Conservation (phyloP, 2,329 filamentous ascomycete species). For the Periconia sp. region DNA sequence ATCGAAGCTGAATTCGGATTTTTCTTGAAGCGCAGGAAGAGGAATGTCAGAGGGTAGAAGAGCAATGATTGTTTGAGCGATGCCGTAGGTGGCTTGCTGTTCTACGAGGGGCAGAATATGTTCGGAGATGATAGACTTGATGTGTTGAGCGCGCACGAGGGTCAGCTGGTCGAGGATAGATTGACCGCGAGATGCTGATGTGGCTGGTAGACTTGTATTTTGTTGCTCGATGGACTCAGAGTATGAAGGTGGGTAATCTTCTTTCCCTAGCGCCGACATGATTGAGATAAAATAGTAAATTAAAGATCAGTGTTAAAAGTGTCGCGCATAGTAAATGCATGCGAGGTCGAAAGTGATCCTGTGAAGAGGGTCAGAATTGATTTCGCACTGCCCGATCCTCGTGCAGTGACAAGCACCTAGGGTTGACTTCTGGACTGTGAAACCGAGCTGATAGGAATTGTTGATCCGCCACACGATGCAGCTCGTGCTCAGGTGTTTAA, state of each 20-base stretch:
- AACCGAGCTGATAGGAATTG: not conserved
- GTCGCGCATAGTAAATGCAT: not conserved
- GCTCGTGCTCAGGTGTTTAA: too few relatives aligned
- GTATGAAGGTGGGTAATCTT: slow-evolving; percentile 31
- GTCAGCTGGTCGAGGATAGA: slow-evolving; percentile 45
- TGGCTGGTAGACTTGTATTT: slow-evolving; percentile 11
- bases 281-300: not conserved
- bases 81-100: slow-evolving; percentile 47
- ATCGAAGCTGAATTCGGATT: slow-evolving; percentile 40
- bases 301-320: not conserved
- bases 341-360: too few relatives aligned
- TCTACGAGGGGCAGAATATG: slow-evolving; percentile 51
- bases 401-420: too few relatives aligned
- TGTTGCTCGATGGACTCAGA: slow-evolving; percentile 22
- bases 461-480: not conserved
- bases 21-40: slow-evolving; percentile 26
- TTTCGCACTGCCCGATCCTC: too few relatives aligned
- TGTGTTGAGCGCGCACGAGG: slow-evolving; percentile 47
- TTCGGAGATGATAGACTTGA: slow-evolving; percentile 45
- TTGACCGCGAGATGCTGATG: slow-evolving; percentile 26
- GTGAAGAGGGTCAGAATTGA: too few relatives aligned
- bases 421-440: too few relatives aligned
- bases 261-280: slow-evolving; percentile 12
- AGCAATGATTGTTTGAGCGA: slow-evolving; percentile 52
- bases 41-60: slow-evolving; percentile 53